phyloP scores from a whole-genome alignment of 2,329 filamentous ascomycete genomes.

The Plenodomus lindquistii region DNA sequence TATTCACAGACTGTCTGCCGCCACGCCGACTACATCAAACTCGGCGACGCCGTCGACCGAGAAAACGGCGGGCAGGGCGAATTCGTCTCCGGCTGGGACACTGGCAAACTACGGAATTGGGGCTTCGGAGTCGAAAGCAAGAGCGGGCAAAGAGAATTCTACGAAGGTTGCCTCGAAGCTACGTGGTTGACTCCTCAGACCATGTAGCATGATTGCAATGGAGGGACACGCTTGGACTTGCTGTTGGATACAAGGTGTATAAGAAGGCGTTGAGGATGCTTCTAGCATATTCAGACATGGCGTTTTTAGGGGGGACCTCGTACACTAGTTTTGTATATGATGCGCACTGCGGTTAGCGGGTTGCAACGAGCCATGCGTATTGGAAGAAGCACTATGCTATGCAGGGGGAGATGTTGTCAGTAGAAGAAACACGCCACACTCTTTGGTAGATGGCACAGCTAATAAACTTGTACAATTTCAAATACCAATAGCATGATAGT shows the following conservation, averaged over 20 bases:
- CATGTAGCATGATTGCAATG: neutral
- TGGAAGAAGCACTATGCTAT: neutral
- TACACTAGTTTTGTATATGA: neutral
- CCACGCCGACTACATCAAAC: constrained; percentile 42
- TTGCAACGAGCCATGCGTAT: neutral
- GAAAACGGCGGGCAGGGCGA: constrained; percentile 41
- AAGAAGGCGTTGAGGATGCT: constrained; percentile 31
- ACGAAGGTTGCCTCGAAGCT: constrained; percentile 41
- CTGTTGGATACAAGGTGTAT: constrained; percentile 10
- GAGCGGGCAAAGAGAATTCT: constrained; percentile 35
- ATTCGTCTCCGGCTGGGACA: constrained; percentile 46
- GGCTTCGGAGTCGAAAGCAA: constrained; percentile 41
- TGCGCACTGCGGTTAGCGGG: neutral
- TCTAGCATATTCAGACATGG: constrained; percentile 25
- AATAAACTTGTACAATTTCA: too few species aligned
- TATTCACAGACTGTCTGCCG: constrained; percentile 45
- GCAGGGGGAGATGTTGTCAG: neutral
- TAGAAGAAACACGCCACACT: neutral
- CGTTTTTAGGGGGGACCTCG: constrained; percentile 16
- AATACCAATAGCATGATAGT: too few species aligned
- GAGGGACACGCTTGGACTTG: neutral
- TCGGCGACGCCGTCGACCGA: constrained; percentile 38
- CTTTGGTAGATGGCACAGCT: too few species aligned
- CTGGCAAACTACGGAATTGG: constrained; percentile 40
- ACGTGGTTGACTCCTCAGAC: constrained; percentile 45